Percentiles rank a stretch among this genome's conserved stretches.
Evolutionary conservation across 1,139 yeast genomes (phyloP).

Genomic region (Protomyces lactucae-debilis): DNA sequence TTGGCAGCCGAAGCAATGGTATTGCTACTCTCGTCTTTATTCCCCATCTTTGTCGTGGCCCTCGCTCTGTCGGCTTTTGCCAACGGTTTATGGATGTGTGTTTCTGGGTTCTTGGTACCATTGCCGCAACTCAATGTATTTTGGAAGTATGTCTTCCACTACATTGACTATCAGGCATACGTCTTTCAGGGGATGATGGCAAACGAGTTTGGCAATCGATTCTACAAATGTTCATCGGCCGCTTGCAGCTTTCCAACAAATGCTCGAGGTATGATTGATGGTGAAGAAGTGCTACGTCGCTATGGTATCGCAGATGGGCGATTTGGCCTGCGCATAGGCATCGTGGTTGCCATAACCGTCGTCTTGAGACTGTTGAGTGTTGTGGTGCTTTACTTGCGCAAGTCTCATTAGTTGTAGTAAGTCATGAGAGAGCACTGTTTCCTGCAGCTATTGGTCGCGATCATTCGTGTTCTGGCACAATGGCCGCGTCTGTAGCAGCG

Average conservation of each 20-base stretch:
- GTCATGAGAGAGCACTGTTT: no score
- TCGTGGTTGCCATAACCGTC: not conserved
- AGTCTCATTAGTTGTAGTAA: not conserved
- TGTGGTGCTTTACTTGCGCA: not conserved
- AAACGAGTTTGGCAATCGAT: slow-evolving; percentile 39
- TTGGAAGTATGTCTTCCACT: slow-evolving; percentile 45
- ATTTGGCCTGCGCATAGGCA: not conserved
- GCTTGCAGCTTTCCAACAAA: not conserved
- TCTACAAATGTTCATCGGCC: not conserved
- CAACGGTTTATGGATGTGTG: slow-evolving; percentile 48
- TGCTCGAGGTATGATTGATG: not conserved
- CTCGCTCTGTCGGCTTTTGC: slow-evolving; percentile 45
- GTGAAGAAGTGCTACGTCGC: not conserved
- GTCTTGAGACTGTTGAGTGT: not conserved
- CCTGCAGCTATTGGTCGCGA: no score
- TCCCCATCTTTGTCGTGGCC: slow-evolving; percentile 44
- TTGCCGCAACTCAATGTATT: slow-evolving; percentile 41
- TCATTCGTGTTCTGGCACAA: no score
- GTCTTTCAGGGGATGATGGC: slow-evolving; percentile 48
- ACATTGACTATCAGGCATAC: slow-evolving; percentile 45
- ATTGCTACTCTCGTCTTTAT: slow-evolving; percentile 40
- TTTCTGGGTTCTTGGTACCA: slow-evolving; percentile 45
- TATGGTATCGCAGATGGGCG: not conserved
- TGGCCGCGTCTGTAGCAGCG: no score
- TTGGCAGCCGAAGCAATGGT: slow-evolving; percentile 46